phyloP scores from a whole-genome alignment of 2,329 filamentous ascomycete genomes.

The Ceratocystis huliohia region DNA sequence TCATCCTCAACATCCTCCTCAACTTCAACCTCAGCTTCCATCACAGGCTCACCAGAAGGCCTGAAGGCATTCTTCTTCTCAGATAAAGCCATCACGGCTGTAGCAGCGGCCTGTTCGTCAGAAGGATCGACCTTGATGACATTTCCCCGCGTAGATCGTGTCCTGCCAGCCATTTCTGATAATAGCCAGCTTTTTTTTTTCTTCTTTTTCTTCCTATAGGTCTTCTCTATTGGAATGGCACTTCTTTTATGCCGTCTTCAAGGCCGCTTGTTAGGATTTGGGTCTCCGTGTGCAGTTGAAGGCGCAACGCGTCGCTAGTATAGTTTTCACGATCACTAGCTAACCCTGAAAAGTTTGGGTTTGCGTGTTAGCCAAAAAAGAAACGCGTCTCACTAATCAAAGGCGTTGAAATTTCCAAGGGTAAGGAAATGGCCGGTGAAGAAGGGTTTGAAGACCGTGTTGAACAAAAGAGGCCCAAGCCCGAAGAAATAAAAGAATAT shows the following conservation, averaged over 20 bases:
- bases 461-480: constrained; percentile 11
- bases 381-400: constrained; percentile 17
- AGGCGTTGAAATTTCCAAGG: constrained; percentile 17
- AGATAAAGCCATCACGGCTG: constrained; percentile 20
- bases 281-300: too few relatives aligned
- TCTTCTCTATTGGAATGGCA: background rate
- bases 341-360: constrained; percentile 3
- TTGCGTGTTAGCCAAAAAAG: constrained; percentile 11
- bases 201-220: background rate
- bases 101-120: constrained; percentile 20
- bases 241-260: background rate
- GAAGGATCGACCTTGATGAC: constrained; percentile 5
- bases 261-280: background rate
- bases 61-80: constrained; percentile 13
- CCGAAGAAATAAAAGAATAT: constrained; percentile 16
- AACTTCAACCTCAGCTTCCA: too few relatives aligned
- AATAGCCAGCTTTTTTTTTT: background rate
- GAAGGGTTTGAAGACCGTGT: constrained; percentile 16
- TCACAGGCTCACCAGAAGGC: background rate
- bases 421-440: constrained; percentile 11
- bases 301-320: too few relatives aligned
- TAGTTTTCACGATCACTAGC: too few relatives aligned
- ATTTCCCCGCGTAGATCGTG: constrained; percentile 19
- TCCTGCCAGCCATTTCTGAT: constrained; percentile 17
- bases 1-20: constrained; percentile 9